Base-by-base conservation (phyloP, 1,284 basidiomycete species). In the Irpex lacteus region DNA sequence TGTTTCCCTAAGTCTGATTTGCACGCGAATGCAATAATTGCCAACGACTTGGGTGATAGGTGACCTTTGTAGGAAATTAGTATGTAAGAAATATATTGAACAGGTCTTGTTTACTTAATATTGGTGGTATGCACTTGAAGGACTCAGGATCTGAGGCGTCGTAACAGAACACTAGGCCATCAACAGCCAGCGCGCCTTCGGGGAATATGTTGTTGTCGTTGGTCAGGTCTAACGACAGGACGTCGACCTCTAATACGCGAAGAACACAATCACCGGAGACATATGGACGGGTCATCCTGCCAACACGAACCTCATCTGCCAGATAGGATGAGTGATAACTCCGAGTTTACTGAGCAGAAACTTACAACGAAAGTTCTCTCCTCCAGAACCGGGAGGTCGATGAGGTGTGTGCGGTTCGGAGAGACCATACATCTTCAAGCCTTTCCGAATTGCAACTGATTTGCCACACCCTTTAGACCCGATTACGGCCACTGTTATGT, bases 131-230 rank as follows among this genome's bases (percentile, higher is more conserved):
- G 40, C 85, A 85, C 37, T 74, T 73, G 69, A 90, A 90, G 26
- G 92, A 92, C 4, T 76, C 72, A 63, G 74, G 73, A 66, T 85
- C 78, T 0, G 86, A 84, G 13, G 85, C 82, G 74, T 93, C 89
- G 74, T 92, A 94, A 70, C 91, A 93, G 54, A 94, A 81, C 52
- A 92, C 80, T 21, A 88, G 80, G 5, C 87, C 91, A 70, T 92
- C 85, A 61, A 91, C 78, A n/a, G 76, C 75, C 21, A 87, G 85
- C 13, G 85, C 80, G 6, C 79, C 80, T 56, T 82, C 78, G 36
- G 80, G 73, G 76, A 77, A 80, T 53, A 71, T 68, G 60, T n/a
- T 67, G 58, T 59, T 65, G 49, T 66, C 65, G 57, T 61, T 54
- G 58, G 52, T 50, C 60, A 69, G 53, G 60, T 74, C 70, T 53